phyloP scores from a whole-genome alignment of 768 basidiomycete genomes.

The Myochromella boudieri region DNA sequence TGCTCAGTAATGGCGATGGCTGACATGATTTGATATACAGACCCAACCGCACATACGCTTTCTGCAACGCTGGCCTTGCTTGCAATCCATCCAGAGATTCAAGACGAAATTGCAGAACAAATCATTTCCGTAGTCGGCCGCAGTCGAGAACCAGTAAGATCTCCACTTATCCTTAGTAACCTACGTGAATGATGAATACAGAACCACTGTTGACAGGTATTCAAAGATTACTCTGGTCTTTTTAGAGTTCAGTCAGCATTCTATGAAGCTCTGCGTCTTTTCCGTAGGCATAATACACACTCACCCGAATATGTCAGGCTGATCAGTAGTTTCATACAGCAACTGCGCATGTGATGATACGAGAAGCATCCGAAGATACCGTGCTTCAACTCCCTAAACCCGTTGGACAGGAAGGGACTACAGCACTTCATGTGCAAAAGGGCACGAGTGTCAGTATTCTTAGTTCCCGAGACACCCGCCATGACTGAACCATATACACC shows the following conservation, averaged over 20 bases:
- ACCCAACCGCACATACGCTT: conserved; percentile 44
- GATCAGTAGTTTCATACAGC: conserved; percentile 22
- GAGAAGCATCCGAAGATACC: conserved; percentile 40
- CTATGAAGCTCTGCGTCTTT: conserved; percentile 41
- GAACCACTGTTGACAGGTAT: conserved; percentile 26
- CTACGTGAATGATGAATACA: background rate
- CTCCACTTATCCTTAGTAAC: background rate
- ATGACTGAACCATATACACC: too few relatives aligned
- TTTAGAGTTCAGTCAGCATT: conserved; percentile 41
- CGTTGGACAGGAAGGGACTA: conserved; percentile 34
- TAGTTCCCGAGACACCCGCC: too few relatives aligned
- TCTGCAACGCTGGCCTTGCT: conserved; percentile 42
- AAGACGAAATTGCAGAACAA: conserved; percentile 39
- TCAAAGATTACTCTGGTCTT: conserved; percentile 39
- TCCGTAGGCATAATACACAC: conserved; percentile 32
- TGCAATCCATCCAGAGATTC: conserved; percentile 38
- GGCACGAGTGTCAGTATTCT: conserved; percentile 21
- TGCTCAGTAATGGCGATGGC: background rate
- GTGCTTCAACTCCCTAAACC: conserved; percentile 36
- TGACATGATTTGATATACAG: conserved; percentile 20
- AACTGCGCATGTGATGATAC: conserved; percentile 35
- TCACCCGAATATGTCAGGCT: background rate
- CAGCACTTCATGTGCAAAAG: conserved; percentile 34
- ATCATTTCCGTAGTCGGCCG: conserved; percentile 33
- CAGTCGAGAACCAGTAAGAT: conserved; percentile 31